These are phyloP conservation scores for Aureobasidium sp. DNA, from an alignment of 2,329 filamentous ascomycete genomes.

Conservation along the genomic window DNA sequence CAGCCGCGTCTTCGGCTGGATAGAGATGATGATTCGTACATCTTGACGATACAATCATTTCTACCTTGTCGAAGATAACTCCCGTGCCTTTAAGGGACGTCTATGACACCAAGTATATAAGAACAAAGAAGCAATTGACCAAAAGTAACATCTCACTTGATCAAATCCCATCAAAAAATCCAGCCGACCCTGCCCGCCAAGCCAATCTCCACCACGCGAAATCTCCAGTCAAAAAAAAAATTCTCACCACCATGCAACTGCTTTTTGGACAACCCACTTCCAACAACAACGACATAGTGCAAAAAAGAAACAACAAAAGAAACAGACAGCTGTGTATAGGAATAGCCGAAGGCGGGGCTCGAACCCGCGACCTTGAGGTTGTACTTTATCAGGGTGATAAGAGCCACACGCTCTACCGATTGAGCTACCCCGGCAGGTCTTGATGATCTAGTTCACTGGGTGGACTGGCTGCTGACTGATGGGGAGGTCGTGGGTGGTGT, in stretches of 20 bases:
- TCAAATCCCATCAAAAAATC: not conserved
- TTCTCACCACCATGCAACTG: too few relatives aligned
- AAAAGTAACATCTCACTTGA: not conserved
- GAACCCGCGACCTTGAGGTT: constrained; percentile 15
- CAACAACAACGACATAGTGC: not conserved
- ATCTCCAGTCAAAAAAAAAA: not conserved
- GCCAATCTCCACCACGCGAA: not conserved
- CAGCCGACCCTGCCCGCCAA: not conserved
- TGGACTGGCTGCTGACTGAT: not conserved
- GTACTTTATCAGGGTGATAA: constrained; percentile 24
- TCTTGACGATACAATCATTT: too few relatives aligned
- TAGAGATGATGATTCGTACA: too few relatives aligned
- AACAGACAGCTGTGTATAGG: not conserved
- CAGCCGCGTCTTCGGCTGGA: not conserved
- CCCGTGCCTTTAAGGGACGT: not conserved
- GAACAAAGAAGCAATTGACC: not conserved
- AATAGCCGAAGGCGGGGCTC: constrained; percentile 15
- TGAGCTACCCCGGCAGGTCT: constrained; percentile 39
- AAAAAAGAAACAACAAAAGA: not conserved
- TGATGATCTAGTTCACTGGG: not conserved
- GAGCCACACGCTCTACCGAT: constrained; percentile 43
- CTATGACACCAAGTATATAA: not conserved
- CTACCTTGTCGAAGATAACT: not conserved
- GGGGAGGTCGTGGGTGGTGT: not conserved
- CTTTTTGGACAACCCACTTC: too few relatives aligned